A percentile compares a stretch with the other conserved stretches of the same genome.
phyloP scores from a whole-genome alignment of 2,329 filamentous ascomycete species.

The Ploettnerulaceae sp. region DNA sequence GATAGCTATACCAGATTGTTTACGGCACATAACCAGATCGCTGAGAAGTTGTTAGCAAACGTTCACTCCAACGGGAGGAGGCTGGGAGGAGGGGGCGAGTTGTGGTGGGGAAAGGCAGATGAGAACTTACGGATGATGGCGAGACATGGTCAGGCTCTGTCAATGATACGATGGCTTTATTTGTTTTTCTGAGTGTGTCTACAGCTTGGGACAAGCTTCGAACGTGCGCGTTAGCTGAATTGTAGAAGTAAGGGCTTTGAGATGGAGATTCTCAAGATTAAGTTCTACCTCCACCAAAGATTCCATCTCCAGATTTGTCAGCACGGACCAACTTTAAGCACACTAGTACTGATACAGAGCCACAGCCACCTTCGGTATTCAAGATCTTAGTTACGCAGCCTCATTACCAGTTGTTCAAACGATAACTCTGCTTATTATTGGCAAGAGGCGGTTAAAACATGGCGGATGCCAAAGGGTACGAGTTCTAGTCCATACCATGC shows the following conservation, averaged over 20 bases:
- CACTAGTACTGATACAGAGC: conserved; percentile 1
- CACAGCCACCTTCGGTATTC: neutral
- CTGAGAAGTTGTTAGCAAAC: conserved; percentile 39
- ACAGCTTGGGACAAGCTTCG: conserved; percentile 2
- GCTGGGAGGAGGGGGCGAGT: neutral
- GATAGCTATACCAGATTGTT: conserved; percentile 95
- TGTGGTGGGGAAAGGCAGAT: conserved; percentile 20
- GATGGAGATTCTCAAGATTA: neutral
- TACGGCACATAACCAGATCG: conserved; percentile 99
- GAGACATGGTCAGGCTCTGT: conserved; percentile 29
- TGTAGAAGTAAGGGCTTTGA: neutral
- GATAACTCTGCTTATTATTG: neutral
- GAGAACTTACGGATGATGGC: conserved; percentile 61
- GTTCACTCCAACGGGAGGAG: conserved; percentile 3
- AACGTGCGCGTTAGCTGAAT: neutral
- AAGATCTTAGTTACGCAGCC: conserved; percentile 5
- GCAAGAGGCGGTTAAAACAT: conserved; percentile 15
- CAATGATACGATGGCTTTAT: neutral
- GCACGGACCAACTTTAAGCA: conserved; percentile 19
- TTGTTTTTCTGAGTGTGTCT: neutral
- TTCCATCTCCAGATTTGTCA: conserved; percentile 14
- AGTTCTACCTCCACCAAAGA: neutral
- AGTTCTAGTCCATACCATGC: neutral
- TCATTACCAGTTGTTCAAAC: neutral
- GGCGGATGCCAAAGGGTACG: conserved; percentile 26